Conservation (phyloP, 805 yeast species). For the Starmerella floris region DNA sequence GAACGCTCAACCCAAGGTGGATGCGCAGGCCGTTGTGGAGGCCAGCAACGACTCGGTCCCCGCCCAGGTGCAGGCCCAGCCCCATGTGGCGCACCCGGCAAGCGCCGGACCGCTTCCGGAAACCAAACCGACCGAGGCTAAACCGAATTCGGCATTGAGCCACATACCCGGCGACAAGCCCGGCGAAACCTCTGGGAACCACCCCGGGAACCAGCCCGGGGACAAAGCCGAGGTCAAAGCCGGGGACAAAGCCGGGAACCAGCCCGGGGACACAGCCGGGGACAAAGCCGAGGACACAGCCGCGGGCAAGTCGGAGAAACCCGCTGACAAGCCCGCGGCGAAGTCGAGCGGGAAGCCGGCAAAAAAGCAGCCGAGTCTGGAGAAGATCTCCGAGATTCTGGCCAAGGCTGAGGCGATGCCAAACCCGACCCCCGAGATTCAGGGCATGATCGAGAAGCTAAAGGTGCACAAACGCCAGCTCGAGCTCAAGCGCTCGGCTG, state of each 20-base stretch:
- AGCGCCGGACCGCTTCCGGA: neutral
- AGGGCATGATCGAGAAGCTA: constrained; percentile 27
- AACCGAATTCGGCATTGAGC: neutral
- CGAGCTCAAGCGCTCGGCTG: constrained; percentile 19
- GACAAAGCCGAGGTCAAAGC: neutral
- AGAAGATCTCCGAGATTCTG: constrained; percentile 26
- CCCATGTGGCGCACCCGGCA: constrained; percentile 3
- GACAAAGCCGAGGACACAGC: neutral
- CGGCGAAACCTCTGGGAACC: neutral
- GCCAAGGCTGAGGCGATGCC: constrained; percentile 28
- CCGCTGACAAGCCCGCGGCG: neutral
- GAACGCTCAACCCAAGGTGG: neutral
- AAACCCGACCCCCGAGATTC: constrained; percentile 27
- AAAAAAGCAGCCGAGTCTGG: constrained; percentile 19
- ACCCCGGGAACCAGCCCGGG: too few relatives aligned
- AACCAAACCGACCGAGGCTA: neutral
- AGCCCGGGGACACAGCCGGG: neutral
- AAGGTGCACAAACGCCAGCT: constrained; percentile 25
- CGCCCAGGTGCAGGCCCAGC: constrained; percentile 9
- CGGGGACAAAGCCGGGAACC: neutral
- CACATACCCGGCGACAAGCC: neutral
- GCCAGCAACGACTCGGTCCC: constrained; percentile 1
- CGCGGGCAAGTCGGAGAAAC: neutral
- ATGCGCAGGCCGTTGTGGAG: constrained; percentile 8
- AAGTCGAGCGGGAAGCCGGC: neutral